Evolutionary conservation across 2,329 filamentous ascomycete genomes (phyloP), one percentile per base, ranked within the genome.

Genomic region (Grosmannia penicillata): DNA sequence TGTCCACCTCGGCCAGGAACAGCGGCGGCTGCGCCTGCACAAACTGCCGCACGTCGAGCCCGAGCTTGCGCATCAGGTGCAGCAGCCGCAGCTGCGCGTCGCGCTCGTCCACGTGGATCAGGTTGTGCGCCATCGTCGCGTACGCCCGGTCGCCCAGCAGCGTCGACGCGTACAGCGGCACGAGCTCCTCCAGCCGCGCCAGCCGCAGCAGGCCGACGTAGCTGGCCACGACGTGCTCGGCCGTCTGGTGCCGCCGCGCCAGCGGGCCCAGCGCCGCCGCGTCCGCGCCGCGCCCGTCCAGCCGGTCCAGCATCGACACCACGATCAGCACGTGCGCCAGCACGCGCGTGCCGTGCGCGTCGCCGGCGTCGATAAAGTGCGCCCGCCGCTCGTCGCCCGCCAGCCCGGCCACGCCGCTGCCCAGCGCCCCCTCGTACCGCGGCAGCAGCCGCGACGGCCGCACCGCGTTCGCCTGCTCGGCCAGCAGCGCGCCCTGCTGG

Each of bases 111-210:
- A 95, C 70, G 33, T 82, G 73, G 36, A 86, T 78, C 39, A 95
- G 62, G 40, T 93, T 81, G 37, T 75, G 72, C 41, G 79, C 83
- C 35, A 98, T 67, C 14, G 79, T 78, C 39, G 76, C 70, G 48
- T 85, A 77, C 44, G 71, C 69, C 45, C 79, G 70, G 11, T 73
- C 63, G 7, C 66, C 61, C 9, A 73, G 67, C 11, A 98, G 65
- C 49, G 84, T 78, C 8, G 85, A 85, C 45, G 83, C 87, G 56
- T 98, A 98, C 1, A 93, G 63, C 1, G 91, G 87, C 39, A 94
- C 81, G 30, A 91, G 61, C 45, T 89, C 78, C 42, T 81, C 75
- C 39, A 91, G 73, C 25, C 76, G 74, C 14, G 74, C 72, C 33
- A 80, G 67, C 31, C 82, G 75, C 27, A 98, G 61, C 43, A 82